Conservation (phyloP, 2,329 filamentous ascomycete species). For the Cephalotrichum gorgonifer region DNA sequence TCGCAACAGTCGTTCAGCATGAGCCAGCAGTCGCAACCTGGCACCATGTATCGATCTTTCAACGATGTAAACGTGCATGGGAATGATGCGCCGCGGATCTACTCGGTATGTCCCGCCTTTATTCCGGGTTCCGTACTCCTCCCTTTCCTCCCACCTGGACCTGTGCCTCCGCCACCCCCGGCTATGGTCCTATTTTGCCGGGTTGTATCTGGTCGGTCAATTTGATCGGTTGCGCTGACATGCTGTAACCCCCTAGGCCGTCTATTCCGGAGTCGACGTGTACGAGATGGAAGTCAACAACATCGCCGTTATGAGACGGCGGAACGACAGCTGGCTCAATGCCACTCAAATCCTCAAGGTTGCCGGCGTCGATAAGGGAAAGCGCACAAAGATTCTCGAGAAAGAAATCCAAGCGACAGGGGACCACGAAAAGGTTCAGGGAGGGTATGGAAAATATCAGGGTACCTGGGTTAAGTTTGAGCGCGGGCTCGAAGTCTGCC, state of each 20-base stretch:
- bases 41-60: slow-evolving; percentile 26
- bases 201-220: neutral
- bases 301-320: slow-evolving; percentile 89
- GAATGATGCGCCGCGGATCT: slow-evolving; percentile 45
- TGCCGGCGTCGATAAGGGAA: slow-evolving; percentile 92
- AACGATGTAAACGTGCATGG: slow-evolving; percentile 23
- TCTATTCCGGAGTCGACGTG: slow-evolving; percentile 91
- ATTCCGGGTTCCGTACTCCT: neutral
- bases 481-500: slow-evolving; percentile 83
- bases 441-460: slow-evolving; percentile 97
- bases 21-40: slow-evolving; percentile 41
- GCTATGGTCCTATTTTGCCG: neutral
- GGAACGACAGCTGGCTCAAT: slow-evolving; percentile 93
- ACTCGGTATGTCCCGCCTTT: slow-evolving; percentile 41
- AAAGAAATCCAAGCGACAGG: slow-evolving; percentile 94
- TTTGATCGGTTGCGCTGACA: neutral
- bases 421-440: slow-evolving; percentile 96
- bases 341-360: slow-evolving; percentile 98
- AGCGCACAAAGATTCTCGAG: slow-evolving; percentile 93
- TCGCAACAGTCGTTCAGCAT: slow-evolving; percentile 47
- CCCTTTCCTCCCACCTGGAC: neutral
- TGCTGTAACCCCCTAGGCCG: slow-evolving; percentile 43
- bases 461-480: slow-evolving; percentile 97
- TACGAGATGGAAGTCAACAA: slow-evolving; percentile 98
- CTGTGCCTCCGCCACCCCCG: neutral